These are phyloP conservation scores for Saturnispora galanensis DNA, from an alignment of 805 yeast genomes.

Conservation along the genomic window DNA sequence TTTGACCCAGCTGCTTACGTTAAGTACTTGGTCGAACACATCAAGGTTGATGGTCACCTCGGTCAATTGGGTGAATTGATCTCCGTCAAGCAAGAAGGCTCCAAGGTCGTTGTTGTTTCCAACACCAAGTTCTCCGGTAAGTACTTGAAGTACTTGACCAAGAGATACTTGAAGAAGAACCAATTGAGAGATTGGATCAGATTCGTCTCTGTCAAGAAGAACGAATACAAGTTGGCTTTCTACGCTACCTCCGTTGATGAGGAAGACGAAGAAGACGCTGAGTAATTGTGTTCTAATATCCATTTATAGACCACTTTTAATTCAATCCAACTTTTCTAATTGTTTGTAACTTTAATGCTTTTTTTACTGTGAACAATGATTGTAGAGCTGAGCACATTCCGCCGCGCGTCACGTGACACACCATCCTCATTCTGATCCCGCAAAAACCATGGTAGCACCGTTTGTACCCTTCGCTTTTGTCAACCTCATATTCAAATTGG, in stretches of 20 bases:
- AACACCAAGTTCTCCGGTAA: conserved; percentile 97
- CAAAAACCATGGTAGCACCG: too few species aligned
- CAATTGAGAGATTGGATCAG: conserved; percentile 99
- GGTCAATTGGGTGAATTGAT: conserved; percentile 97
- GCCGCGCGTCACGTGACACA: too few species aligned
- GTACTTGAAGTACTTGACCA: conserved; percentile 98
- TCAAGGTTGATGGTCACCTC: conserved; percentile 93
- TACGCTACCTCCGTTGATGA: conserved; percentile 94
- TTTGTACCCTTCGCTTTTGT: background rate
- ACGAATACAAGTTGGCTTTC: conserved; percentile 96
- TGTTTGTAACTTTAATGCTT: background rate
- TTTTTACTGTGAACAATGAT: background rate
- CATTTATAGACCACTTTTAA: background rate
- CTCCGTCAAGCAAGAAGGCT: conserved; percentile 78
- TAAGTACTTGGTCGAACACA: conserved; percentile 97
- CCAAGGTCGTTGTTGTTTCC: conserved; percentile 80
- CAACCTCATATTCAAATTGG: background rate
- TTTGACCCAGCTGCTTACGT: conserved; percentile 96
- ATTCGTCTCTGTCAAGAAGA: conserved; percentile 91
- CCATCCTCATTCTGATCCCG: too few species aligned
- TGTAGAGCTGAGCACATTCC: too few species aligned
- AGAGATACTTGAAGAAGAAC: conserved; percentile 99
- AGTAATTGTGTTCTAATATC: conserved; percentile 37
- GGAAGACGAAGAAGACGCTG: conserved; percentile 73
- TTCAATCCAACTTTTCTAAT: conserved; percentile 9